Percentiles rank a stretch among this genome's conserved stretches.
Conservation (phyloP, 495 filamentous ascomycete genomes). For the Penicillium turbatum region DNA sequence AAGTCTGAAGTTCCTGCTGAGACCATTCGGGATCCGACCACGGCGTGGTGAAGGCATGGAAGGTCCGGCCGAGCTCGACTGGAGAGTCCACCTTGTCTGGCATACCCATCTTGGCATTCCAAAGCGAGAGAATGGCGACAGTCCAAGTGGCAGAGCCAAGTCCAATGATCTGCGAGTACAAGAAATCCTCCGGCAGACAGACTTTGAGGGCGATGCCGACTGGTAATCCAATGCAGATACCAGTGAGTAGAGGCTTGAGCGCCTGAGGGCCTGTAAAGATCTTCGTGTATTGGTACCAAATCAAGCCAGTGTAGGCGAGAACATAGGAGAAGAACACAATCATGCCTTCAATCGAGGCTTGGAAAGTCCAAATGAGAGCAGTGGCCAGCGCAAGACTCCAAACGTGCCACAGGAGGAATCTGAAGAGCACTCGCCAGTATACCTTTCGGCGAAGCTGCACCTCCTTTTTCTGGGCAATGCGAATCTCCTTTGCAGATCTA, state of each 20-base stretch:
- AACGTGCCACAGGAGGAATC: constrained; percentile 52
- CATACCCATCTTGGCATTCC: constrained; percentile 43
- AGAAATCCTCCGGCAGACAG: constrained; percentile 29
- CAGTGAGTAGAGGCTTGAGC: constrained; percentile 46
- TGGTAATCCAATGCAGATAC: constrained; percentile 44
- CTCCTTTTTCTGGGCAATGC: constrained; percentile 42
- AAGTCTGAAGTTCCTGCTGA: constrained; percentile 49
- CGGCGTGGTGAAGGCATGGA: constrained; percentile 43
- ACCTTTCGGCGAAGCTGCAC: constrained; percentile 46
- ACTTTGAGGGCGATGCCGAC: constrained; percentile 43
- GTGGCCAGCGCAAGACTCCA: constrained; percentile 52
- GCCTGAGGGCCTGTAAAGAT: constrained; percentile 55
- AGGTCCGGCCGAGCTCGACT: constrained; percentile 35
- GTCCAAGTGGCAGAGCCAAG: constrained; percentile 52
- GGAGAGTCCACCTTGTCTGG: constrained; percentile 39
- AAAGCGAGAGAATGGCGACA: constrained; percentile 46
- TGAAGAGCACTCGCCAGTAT: constrained; percentile 52
- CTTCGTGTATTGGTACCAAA: constrained; percentile 59
- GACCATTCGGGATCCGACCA: constrained; percentile 47
- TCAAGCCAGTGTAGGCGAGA: constrained; percentile 52
- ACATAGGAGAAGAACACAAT: constrained; percentile 52
- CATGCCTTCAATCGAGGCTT: constrained; percentile 35
- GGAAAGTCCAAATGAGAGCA: constrained; percentile 53
- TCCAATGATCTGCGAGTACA: constrained; percentile 49
- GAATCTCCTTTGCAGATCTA: constrained; percentile 35